Evolutionary conservation across 352 stramenopile species (phyloP), one percentile per base, ranked within the genome.

Genomic region (Globisporangium cederbergense): DNA sequence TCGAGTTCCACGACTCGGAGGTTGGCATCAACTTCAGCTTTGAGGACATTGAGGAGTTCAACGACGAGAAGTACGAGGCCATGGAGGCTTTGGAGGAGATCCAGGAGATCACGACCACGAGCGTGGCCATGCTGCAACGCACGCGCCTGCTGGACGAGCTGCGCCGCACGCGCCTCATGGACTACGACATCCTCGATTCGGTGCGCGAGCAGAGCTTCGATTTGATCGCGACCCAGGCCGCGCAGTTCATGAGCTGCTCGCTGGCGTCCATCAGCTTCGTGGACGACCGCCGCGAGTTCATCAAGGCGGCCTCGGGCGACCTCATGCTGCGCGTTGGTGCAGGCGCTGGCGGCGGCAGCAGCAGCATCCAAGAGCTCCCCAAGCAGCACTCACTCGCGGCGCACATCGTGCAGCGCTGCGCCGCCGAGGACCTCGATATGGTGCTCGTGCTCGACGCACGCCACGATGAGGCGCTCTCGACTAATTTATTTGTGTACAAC

Each of bases 251-350:
- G 25, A 70, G 67, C 58, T 89, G 81, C 59, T 74, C 69, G 6
- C 61, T 90, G n/a, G 68, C 77, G 3, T 78, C 79, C 18, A 81
- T 90, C 28, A 83, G 81, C 56, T 90, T 90, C 32, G 77, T 90
- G 18, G 81, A 90, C 55, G 73, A 74, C 2, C 68, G 58, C 18
- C 79, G 79, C 32, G 81, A 90, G 60, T 85, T 83, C 53, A 71
- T 90, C 38, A 86, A 83, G 49, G 75, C 81, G 0, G 74, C 74
- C 20, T 86, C 81, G 40, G 81, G 81, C 4, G 49, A 83, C 7
- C 50, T 54, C 25, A 28, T 65, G 28, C 34, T 68, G 6, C 40
- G 61, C 46, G 32, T 47, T 25, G 22, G 22, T 25, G 22, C 22
- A 4, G 47, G 47, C 22, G 28, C 22, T 10, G 16, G 49, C 22